Evolutionary conservation across 2,329 filamentous ascomycete species (phyloP), one percentile per base, ranked within the genome.

Genomic region (Diplodia corticola): DNA sequence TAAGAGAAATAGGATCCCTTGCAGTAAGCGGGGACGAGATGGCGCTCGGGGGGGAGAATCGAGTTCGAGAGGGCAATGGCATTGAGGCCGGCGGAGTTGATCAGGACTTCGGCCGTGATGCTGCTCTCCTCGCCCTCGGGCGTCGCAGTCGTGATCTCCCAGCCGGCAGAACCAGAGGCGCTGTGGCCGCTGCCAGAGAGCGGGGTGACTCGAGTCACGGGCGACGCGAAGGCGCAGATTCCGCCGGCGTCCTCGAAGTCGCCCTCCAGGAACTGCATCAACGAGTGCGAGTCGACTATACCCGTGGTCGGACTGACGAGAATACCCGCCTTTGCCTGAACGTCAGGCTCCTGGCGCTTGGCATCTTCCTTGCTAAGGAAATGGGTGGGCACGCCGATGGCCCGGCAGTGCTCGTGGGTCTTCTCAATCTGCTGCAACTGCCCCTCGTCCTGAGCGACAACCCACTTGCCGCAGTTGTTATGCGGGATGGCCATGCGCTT

Each of bases 1-100:
- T 97, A 98, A 33, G 89, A 91, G 80, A 96, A 98, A 81, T 99
- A 99, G 68, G 92, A 94, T 0, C 95, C 95, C 81, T 99, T 99
- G 67, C 94, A 94, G 79, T 90, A 98, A 81, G 86, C 91, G 5
- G 92, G 85, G 26, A 78, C 85, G 46, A 81, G 80, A 60, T 87
- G 87, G 5, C 84, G 79, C 0, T 80, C 77, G 0, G 71, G 35
- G 0, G 89, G 88, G 0, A 92, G 83, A 44, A 98, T 86, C 85
- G 93, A 89, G 80, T 98, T 99, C 73, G 90, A 89, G 51, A 98
- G 82, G 24, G 80, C 81, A 61, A 89, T 89, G 22, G 93, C 91
- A 68, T 86, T 88, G 17, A 97, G 86, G 0, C 95, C 95, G 0
- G 94, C 94, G 1, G 90, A 88, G 79, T 98, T 99, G 73, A 98